Percentiles rank a stretch among this genome's conserved stretches.
Conservation (phyloP, 2,329 filamentous ascomycete species). For the Calonectria hawksworthii region DNA sequence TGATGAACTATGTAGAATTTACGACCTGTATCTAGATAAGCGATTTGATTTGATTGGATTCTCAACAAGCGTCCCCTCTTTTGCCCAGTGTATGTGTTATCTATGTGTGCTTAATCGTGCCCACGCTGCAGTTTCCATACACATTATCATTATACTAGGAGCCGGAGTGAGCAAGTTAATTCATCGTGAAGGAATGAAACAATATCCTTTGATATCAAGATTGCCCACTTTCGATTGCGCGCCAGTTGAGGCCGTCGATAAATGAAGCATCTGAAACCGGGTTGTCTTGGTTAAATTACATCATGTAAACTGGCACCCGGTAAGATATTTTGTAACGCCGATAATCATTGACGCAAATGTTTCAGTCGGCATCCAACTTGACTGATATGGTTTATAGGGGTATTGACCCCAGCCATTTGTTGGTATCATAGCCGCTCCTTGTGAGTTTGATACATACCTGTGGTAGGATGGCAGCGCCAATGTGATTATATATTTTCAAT, state of each 20-base stretch:
- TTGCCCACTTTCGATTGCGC: not conserved
- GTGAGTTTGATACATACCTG: not conserved
- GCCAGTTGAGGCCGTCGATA: not conserved
- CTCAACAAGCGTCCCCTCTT: not conserved
- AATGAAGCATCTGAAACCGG: not conserved
- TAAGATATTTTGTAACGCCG: not conserved
- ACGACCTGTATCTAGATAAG: not conserved
- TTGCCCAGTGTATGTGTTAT: not conserved
- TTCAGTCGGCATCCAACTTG: not conserved
- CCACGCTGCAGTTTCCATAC: not conserved
- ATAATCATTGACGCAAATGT: not conserved
- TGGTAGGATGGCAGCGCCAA: not conserved
- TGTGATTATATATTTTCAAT: not conserved
- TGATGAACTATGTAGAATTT: not conserved
- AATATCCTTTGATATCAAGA: not conserved
- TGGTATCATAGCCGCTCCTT: not conserved
- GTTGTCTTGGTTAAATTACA: constrained; percentile 1
- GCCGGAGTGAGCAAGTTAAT: not conserved
- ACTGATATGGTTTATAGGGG: not conserved
- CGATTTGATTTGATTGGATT: not conserved
- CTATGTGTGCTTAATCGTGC: not conserved
- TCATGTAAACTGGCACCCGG: not conserved
- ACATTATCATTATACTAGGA: not conserved
- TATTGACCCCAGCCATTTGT: not conserved
- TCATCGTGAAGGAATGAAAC: not conserved